phyloP scores from a whole-genome alignment of 805 yeast species.

The Wickerhamomyces canadensis region DNA sequence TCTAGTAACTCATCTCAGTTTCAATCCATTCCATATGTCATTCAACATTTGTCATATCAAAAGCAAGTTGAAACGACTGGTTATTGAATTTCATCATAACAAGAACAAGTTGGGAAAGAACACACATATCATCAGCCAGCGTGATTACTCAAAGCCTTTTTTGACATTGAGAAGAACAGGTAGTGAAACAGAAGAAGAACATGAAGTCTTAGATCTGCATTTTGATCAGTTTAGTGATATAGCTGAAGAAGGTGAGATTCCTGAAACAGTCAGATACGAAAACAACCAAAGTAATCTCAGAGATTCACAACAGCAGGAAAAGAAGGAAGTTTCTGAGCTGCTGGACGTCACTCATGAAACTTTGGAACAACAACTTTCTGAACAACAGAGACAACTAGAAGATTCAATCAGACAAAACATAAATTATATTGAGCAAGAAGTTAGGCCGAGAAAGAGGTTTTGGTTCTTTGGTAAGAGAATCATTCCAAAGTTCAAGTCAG shows the following conservation, averaged over 20 bases:
- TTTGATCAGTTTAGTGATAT: slow-evolving; percentile 5
- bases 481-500: neutral
- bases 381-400: slow-evolving; percentile 5
- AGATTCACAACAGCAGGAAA: neutral
- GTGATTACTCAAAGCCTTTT: slow-evolving; percentile 7
- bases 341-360: neutral
- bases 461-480: slow-evolving; percentile 12
- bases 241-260: neutral
- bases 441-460: slow-evolving; percentile 4
- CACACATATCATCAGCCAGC: slow-evolving; percentile 4
- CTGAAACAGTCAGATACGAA: too few relatives aligned
- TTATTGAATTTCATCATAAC: slow-evolving; percentile 11
- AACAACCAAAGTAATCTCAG: neutral
- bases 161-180: slow-evolving; percentile 4
- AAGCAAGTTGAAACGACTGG: slow-evolving; percentile 7
- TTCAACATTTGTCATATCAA: neutral
- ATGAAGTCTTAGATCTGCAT: neutral
- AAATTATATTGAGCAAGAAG: slow-evolving; percentile 9
- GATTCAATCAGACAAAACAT: slow-evolving; percentile 3
- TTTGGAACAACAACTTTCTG: neutral
- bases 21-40: too few relatives aligned
- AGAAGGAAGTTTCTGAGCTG: neutral
- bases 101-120: slow-evolving; percentile 4
- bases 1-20: too few relatives aligned
- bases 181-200: neutral